A percentile compares a stretch with the other conserved stretches of the same genome.
Conservation (phyloP, 768 basidiomycete species). For the Calocera viscosa region DNA sequence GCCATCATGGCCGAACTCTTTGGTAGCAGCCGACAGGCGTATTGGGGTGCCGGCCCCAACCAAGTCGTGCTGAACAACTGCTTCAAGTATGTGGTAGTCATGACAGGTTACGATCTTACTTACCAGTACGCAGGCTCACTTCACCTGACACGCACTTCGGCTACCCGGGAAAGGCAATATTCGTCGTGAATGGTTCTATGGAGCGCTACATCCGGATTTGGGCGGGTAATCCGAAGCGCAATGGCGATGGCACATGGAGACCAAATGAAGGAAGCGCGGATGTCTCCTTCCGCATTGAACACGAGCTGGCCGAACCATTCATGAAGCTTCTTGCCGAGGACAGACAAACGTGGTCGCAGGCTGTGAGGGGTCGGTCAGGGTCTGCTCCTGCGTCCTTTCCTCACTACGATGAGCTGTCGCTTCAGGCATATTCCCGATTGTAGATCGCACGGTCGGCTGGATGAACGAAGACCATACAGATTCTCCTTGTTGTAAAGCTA, state of each 20-base stretch:
- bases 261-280: background rate
- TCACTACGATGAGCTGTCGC: background rate
- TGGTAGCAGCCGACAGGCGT: background rate
- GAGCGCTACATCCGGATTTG: conserved; percentile 3
- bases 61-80: background rate
- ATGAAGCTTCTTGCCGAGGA: conserved; percentile 3
- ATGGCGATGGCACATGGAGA: background rate
- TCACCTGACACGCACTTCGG: background rate
- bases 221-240: background rate
- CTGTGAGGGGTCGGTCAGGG: background rate
- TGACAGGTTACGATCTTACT: background rate
- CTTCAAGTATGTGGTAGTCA: background rate
- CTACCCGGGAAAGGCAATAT: background rate
- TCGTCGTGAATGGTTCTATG: conserved; percentile 1
- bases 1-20: background rate
- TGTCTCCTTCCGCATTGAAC: conserved; percentile 5
- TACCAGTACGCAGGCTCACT: background rate
- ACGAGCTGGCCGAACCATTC: conserved; percentile 4
- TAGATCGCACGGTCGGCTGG: background rate
- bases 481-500: background rate
- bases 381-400: background rate
- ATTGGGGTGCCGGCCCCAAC: background rate
- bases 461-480: background rate
- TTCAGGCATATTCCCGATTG: background rate
- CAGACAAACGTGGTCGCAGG: background rate